Base-by-base conservation (phyloP, 768 basidiomycete species). In the Leccinum subgranulosum region DNA sequence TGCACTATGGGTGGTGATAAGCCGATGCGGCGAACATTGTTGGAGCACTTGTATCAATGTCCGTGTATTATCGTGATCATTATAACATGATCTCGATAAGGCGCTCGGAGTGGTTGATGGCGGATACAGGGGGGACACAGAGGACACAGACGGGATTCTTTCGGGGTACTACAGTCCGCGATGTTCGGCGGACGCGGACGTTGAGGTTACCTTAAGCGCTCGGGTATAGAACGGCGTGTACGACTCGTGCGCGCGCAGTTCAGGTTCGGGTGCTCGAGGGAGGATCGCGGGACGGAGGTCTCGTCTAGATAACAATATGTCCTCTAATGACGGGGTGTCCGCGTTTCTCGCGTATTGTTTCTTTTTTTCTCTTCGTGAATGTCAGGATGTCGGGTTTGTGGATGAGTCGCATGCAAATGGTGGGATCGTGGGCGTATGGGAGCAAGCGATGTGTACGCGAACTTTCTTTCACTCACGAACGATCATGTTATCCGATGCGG, bases 1-100 rank as follows among this genome's bases (percentile, higher is more conserved):
- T 48, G 27, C 25, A 15, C 15, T 28, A 12, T 4, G 27, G 11
- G 47, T 49, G 59, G 59, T 47, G 60, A 62, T 62, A 62, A 60
- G 43, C 43, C 61, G 34, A 51, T 49, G 19, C 29, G 27, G 39
- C 39, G n/a, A 41, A 41, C 9, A 19, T 19, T 19, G n/a, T 10
- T 19, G 39, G n/a, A 41, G 39, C n/a, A 41, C n/a, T 41, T 41
- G 39, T 41, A 41, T 41, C n/a, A 41, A 41, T 41, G 39, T 19
- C n/a, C 39, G 39, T 19, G 39, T 5, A n/a, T 4, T 41, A 41
- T 41, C 39, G 11, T 31, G 31, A 41, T 41, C 39, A 19, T 11
- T 19, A 19, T 41, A 19, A 19, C 19, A 19, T 41, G 39, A 41
- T 41, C n/a, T 41, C 39, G n/a, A 41, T 41, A 19, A n/a, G 51